A percentile compares a stretch with the other conserved stretches of the same genome.
Evolutionary conservation across 2,329 filamentous ascomycete genomes (phyloP).

Genomic region (Curvularia spicifera): DNA sequence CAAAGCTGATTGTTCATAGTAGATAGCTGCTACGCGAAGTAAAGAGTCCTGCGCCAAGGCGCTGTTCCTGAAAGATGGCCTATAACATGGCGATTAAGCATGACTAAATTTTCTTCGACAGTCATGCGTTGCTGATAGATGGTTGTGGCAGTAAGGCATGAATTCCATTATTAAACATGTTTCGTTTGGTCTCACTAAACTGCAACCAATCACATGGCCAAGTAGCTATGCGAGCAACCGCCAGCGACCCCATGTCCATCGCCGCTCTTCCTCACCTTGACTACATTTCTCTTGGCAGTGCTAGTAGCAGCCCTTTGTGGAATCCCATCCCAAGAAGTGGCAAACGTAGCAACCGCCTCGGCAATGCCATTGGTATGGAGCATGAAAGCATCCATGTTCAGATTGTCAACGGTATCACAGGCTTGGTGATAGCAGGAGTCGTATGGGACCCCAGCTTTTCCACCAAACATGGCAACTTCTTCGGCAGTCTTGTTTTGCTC

Average conservation of each 20-base stretch:
- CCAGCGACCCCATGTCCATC: background rate
- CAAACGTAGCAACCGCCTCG: background rate
- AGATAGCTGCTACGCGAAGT: background rate
- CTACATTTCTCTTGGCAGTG: background rate
- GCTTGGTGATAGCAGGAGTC: background rate
- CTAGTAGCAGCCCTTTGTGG: background rate
- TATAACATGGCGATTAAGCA: background rate
- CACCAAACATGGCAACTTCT: constrained; percentile 45
- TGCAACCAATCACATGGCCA: background rate
- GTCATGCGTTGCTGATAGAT: background rate
- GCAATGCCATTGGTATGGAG: background rate
- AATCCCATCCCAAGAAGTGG: background rate
- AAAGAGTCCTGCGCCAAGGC: background rate
- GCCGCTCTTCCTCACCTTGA: background rate
- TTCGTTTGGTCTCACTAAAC: background rate
- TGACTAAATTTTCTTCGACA: background rate
- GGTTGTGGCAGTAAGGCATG: background rate
- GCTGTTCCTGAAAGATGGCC: background rate
- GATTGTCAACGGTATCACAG: background rate
- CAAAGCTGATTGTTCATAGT: background rate
- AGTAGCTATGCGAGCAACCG: background rate
- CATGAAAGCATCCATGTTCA: constrained; percentile 4
- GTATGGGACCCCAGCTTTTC: constrained; percentile 12
- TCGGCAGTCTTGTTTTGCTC: constrained; percentile 49
- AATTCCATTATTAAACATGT: background rate